These are phyloP conservation scores for Lactuca sativa DNA, from an alignment of 129 eudicot genomes.

Conservation along the genomic window DNA sequence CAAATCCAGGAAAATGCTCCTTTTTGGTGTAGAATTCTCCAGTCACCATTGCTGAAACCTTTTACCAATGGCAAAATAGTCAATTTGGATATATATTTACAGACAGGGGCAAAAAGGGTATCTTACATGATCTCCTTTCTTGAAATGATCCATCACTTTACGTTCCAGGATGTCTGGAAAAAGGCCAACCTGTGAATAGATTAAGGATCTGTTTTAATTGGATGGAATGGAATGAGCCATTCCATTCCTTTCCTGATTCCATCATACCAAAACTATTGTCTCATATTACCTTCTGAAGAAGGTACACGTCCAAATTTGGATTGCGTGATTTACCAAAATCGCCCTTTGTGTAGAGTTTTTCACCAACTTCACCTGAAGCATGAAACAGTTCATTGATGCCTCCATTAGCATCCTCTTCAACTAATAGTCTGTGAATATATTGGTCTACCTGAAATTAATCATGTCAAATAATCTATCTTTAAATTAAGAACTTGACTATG, in stretches of 20 bases:
- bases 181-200: constrained; percentile 69
- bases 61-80: constrained; percentile 27
- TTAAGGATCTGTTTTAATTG: no score
- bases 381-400: constrained; percentile 50
- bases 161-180: constrained; percentile 92
- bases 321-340: constrained; percentile 70
- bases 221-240: no score
- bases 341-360: constrained; percentile 74
- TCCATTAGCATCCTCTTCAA: constrained; percentile 77
- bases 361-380: constrained; percentile 74
- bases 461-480: constrained; percentile 5
- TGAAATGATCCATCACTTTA: constrained; percentile 79
- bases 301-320: constrained; percentile 69
- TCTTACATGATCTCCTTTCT: constrained; percentile 89
- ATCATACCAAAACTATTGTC: no score
- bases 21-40: constrained; percentile 95
- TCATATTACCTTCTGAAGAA: constrained; percentile 73
- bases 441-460: constrained; percentile 74
- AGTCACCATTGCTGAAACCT: constrained; percentile 98
- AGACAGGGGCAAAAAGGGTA: constrained; percentile 19
- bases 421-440: constrained; percentile 84
- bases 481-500: background rate
- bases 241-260: no score
- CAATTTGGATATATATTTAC: background rate
- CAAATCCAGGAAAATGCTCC: constrained; percentile 99